Conservation (phyloP, 2,329 filamentous ascomycete genomes). For the Alternaria gaisen region DNA sequence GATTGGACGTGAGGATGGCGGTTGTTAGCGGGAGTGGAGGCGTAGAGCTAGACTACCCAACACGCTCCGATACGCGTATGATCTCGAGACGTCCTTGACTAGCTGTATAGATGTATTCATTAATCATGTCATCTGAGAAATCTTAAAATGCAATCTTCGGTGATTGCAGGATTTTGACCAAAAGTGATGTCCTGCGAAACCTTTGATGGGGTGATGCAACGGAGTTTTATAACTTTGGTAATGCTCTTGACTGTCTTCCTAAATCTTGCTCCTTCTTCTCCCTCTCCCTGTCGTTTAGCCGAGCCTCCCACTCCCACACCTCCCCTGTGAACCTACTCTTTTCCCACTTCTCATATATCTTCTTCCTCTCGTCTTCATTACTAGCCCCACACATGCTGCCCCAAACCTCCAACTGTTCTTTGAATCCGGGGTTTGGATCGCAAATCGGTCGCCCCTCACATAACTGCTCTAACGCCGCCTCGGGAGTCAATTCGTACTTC, state of each 20-base stretch:
- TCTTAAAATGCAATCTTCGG: not conserved
- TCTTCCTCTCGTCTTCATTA: constrained; percentile 24
- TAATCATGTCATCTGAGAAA: not conserved
- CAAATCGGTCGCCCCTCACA: constrained; percentile 47
- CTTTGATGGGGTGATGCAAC: not conserved
- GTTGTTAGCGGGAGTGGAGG: not conserved
- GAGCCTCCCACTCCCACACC: constrained; percentile 51
- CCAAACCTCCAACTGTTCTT: constrained; percentile 46
- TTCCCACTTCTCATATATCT: constrained; percentile 46
- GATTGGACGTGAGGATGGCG: not conserved
- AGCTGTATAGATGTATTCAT: not conserved
- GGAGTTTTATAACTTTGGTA: not conserved
- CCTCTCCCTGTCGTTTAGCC: not conserved
- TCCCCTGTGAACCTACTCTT: constrained; percentile 45
- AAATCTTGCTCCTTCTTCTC: not conserved
- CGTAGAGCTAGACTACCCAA: too few species aligned
- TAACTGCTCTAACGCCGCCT: constrained; percentile 36
- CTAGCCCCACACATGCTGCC: constrained; percentile 35
- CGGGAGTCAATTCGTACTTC: constrained; percentile 31
- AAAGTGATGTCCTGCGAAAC: not conserved
- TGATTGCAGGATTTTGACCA: not conserved
- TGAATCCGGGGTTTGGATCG: constrained; percentile 47
- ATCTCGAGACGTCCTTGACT: not conserved
- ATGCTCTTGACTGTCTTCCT: not conserved
- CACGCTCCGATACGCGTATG: not conserved